Conservation (phyloP, 2,329 filamentous ascomycete species). For the Trichoderma koningiopsis region DNA sequence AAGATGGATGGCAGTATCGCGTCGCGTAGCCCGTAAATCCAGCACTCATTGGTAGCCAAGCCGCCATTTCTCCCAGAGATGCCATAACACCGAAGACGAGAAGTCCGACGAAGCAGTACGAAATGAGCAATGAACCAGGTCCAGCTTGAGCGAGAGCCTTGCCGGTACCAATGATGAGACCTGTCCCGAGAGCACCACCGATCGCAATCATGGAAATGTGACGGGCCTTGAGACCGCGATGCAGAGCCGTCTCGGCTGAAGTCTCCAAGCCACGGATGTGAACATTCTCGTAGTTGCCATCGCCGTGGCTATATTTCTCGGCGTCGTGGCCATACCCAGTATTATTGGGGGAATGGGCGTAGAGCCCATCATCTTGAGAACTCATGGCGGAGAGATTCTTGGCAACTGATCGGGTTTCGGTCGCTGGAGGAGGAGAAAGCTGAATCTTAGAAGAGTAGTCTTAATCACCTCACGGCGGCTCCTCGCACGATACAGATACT, state of each 20-base stretch:
- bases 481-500: not conserved
- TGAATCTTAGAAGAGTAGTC: not conserved
- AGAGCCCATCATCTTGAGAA: constrained; percentile 21
- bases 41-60: constrained; percentile 75
- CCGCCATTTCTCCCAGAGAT: constrained; percentile 80
- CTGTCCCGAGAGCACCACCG: constrained; percentile 73
- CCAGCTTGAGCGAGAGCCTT: constrained; percentile 56
- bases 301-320: constrained; percentile 29
- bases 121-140: constrained; percentile 70
- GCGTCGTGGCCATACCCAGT: constrained; percentile 24
- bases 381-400: constrained; percentile 10
- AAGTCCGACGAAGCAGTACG: constrained; percentile 68
- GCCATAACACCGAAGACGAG: constrained; percentile 83
- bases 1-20: constrained; percentile 76
- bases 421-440: not conserved
- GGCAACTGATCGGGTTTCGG: not conserved
- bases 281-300: constrained; percentile 30
- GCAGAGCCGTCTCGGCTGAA: constrained; percentile 50
- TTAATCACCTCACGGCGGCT: not conserved
- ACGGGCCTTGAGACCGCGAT: constrained; percentile 56
- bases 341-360: not conserved
- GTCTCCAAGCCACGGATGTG: constrained; percentile 54
- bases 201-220: constrained; percentile 67
- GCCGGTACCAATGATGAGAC: constrained; percentile 71
- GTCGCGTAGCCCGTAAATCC: constrained; percentile 82